Conservation (phyloP, 1,284 basidiomycete species). For the Takashimella tepidaria region DNA sequence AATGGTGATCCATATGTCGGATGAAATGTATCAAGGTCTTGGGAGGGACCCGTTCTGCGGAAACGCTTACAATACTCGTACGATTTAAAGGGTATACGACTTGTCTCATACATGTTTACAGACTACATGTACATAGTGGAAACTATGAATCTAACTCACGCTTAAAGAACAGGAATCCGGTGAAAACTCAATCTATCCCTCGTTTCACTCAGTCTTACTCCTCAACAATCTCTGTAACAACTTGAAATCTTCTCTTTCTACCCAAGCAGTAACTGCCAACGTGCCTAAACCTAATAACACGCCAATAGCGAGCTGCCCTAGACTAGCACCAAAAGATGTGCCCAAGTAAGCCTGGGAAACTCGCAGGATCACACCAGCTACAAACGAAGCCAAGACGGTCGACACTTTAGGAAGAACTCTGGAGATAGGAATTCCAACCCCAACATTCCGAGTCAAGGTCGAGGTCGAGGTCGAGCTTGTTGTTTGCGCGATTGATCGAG, state of each 20-base stretch:
- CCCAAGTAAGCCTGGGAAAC: not conserved
- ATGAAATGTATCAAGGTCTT: no score
- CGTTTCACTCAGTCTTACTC: not conserved
- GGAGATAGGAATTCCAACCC: not conserved
- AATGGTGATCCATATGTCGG: no score
- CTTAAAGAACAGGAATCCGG: no score
- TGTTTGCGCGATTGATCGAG: constrained; percentile 3
- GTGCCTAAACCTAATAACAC: not conserved
- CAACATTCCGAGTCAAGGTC: not conserved
- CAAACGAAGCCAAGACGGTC: not conserved
- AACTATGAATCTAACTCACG: no score
- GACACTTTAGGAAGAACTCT: not conserved
- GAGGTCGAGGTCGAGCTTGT: not conserved
- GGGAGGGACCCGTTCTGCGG: no score
- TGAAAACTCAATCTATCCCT: no score
- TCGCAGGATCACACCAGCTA: not conserved
- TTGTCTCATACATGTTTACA: no score
- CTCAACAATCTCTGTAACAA: not conserved
- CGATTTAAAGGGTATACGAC: no score
- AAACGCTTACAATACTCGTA: no score
- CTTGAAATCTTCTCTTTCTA: not conserved
- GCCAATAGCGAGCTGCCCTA: not conserved
- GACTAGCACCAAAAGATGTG: not conserved
- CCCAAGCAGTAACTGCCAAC: not conserved
- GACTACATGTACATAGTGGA: no score